Evolutionary conservation across 176 grass and related monocot genomes (phyloP), one percentile per base, ranked within the genome.

Genomic region (Panicum miliaceum): DNA sequence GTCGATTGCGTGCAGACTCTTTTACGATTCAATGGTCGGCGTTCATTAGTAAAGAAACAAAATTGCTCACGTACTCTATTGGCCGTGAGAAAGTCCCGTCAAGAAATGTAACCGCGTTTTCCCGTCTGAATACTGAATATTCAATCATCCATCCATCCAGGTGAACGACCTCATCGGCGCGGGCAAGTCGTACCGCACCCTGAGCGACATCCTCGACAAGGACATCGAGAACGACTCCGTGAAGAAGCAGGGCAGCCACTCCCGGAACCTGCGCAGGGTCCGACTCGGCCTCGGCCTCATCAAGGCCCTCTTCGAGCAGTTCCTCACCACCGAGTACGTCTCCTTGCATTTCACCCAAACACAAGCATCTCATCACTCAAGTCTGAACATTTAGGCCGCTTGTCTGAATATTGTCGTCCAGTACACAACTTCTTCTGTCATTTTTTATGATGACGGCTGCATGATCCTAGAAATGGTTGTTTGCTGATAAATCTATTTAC

Each of bases 201-300:
- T 99, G 48, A 93, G 70, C 34, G 81, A 91, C 47, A 96, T 99
- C 81, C 46, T 99, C 26, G 96, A 99, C 71, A 89, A 96, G 74
- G 96, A 99, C 77, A 18, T 99, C 3, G 84, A 92, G 85, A 82
- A 84, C 29, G 94, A 94, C 65, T 81, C 53, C 11, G 91, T 99
- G n/a, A 90, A 91, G 85, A 92, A 92, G 75, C 91, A 95, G 87
- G 96, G 96, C 48, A 99, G 96, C 89, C 96, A 96, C 75, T 96
- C 96, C 32, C 89, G 96, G 64, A 99, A 94, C 86, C 84, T 99
- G 48, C 93, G 96, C 66, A 89, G 96, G 46, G 93, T 99, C 70
- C 87, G 96, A 5, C 93, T 99, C 12, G 96, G 96, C 60, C 96
- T 99, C 36, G 93, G 90, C 69, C 96, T 99, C 77, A 94, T 99